Conservation (phyloP, 2,329 filamentous ascomycete species). For the Tympanopsis confertula region DNA sequence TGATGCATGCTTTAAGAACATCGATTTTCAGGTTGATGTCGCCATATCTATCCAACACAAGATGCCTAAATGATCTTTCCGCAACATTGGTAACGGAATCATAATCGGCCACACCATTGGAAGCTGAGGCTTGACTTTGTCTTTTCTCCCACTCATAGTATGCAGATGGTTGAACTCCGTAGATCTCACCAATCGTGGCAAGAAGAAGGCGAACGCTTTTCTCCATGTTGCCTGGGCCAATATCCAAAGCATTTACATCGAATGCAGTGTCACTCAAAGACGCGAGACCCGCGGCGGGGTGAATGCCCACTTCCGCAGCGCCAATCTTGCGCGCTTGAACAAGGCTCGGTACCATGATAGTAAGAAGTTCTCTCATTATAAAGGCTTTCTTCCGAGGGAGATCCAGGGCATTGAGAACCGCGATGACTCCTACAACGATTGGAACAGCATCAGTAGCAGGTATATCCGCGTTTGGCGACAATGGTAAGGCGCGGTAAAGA, state of each 20-base stretch:
- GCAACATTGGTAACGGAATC: slow-evolving; percentile 23
- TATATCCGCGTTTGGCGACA: slow-evolving; percentile 28
- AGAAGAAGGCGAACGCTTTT: slow-evolving; percentile 23
- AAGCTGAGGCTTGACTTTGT: slow-evolving; percentile 7
- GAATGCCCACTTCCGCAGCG: slow-evolving; percentile 52
- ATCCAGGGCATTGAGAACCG: slow-evolving; percentile 41
- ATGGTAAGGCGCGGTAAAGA: slow-evolving; percentile 33
- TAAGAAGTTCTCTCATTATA: slow-evolving; percentile 44
- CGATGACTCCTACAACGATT: slow-evolving; percentile 44
- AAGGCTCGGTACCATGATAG: slow-evolving; percentile 41
- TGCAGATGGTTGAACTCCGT: slow-evolving; percentile 23
- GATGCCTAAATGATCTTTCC: slow-evolving; percentile 29
- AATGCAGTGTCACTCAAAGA: slow-evolving; percentile 31
- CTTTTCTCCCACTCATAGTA: slow-evolving; percentile 15
- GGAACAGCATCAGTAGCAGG: slow-evolving; percentile 39
- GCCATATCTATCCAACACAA: slow-evolving; percentile 35
- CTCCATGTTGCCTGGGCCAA: slow-evolving; percentile 26
- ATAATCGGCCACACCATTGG: slow-evolving; percentile 11
- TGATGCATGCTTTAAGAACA: slow-evolving; percentile 44
- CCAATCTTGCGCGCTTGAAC: slow-evolving; percentile 51
- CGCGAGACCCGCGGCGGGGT: slow-evolving; percentile 48
- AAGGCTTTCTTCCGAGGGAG: slow-evolving; percentile 50
- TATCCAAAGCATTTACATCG: slow-evolving; percentile 26
- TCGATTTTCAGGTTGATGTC: slow-evolving; percentile 44
- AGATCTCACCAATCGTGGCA: slow-evolving; percentile 21